Evolutionary conservation across 352 stramenopile genomes (phyloP), one percentile per base, ranked within the genome.

Genomic region (Halophytophthora polymorphica): DNA sequence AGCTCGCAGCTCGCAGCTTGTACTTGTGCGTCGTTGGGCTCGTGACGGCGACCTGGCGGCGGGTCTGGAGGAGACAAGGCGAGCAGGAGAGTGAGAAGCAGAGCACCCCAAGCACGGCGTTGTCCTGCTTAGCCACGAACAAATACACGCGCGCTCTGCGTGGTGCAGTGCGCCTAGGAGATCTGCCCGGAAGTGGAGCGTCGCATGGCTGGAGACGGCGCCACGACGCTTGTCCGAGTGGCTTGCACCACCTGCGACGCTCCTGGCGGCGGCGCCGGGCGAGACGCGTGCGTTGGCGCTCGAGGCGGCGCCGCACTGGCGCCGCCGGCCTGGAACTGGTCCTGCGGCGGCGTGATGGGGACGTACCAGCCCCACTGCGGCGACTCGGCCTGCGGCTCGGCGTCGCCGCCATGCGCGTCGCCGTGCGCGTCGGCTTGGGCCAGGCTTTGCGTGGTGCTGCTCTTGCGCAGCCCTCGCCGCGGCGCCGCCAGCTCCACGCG

Each of bases 291-390:
- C 12, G 29, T 12, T 12, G 6, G 29, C 6, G 29, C 29, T 6
- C 29, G 6, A 34, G 61, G 45, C 6, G 33, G 49, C 3, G 38
- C 37, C 10, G 39, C 45, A 6, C 56, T 53, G 2, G 40, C 22
- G 48, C 37, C 49, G 45, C 48, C 35, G 6, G 54, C 10, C 15
- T 73, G 57, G 25, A 78, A 53, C 21, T 81, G 65, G 53, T 93
- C 83, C 41, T 88, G 76, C 15, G 84, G 84, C 8, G 84, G 84
- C 41, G 84, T 92, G 53, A 92, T 94, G 7, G 84, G 66, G 8
- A 94, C 84, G 39, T 94, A 94, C 82, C 81, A 94, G 2, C 84
- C 84, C 82, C 84, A 94, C 56, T 94, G 84, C 25, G 82, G 84
- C 35, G 79, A 90, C 58, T 88, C 79, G 8, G 71, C 77, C 45